These are phyloP conservation scores for Cinchona pubescens DNA, from an alignment of 257 asterid genomes.

Conservation along the genomic window DNA sequence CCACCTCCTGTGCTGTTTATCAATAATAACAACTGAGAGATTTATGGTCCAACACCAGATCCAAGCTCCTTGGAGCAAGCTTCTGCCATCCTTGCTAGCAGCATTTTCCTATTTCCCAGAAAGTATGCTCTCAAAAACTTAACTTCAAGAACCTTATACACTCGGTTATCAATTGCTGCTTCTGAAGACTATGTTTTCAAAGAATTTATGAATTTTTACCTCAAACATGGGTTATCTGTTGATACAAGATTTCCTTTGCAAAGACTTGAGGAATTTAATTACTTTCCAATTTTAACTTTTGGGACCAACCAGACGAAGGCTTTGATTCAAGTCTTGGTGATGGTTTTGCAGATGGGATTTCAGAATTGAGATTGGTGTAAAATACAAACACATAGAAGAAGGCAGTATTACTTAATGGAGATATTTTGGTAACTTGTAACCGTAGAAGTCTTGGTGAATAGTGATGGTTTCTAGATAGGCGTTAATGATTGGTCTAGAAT, in stretches of 20 bases:
- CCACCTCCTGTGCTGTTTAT: not conserved
- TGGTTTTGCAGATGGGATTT: not conserved
- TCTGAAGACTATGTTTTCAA: not conserved
- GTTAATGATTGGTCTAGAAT: too few relatives aligned
- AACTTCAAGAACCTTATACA: not conserved
- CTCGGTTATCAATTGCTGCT: not conserved
- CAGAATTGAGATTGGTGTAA: not conserved
- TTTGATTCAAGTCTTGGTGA: not conserved
- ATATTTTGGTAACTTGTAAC: not conserved
- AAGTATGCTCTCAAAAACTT: not conserved
- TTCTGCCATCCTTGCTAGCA: not conserved
- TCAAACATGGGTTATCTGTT: not conserved
- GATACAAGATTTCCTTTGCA: not conserved
- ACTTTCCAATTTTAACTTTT: not conserved
- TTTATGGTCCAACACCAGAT: not conserved
- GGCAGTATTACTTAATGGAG: not conserved
- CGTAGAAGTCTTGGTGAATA: not conserved
- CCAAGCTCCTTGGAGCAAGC: not conserved
- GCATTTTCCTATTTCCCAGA: not conserved
- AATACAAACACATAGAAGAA: not conserved
- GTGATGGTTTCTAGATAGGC: not conserved
- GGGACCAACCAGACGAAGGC: not conserved
- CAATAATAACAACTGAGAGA: not conserved
- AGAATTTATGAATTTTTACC: too few relatives aligned
- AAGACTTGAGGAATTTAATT: not conserved